phyloP scores from a whole-genome alignment of 495 filamentous ascomycete genomes.

The Lasiosphaeria miniovina region DNA sequence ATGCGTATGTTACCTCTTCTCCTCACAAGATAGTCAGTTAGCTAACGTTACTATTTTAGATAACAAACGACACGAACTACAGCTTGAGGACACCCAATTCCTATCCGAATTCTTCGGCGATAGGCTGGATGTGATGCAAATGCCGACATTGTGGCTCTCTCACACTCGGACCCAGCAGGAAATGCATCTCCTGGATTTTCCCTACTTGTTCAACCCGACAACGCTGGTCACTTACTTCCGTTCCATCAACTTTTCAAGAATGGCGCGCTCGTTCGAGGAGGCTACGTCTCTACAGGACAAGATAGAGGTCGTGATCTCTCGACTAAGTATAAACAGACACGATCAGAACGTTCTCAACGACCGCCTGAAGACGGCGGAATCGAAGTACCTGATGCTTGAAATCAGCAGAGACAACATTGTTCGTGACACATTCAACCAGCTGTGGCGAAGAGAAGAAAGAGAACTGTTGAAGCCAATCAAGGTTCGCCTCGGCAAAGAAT shows the following conservation, averaged over 20 bases:
- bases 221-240: slow-evolving; percentile 81
- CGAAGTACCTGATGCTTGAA: slow-evolving; percentile 72
- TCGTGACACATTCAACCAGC: slow-evolving; percentile 76
- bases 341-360: slow-evolving; percentile 52
- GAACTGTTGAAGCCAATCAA: slow-evolving; percentile 85
- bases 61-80: slow-evolving; percentile 58
- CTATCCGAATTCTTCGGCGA: slow-evolving; percentile 73
- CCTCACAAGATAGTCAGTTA: not conserved
- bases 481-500: slow-evolving; percentile 74
- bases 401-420: slow-evolving; percentile 70
- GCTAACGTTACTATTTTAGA: slow-evolving; percentile 37
- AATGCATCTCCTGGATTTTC: slow-evolving; percentile 74
- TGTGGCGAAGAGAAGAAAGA: slow-evolving; percentile 80
- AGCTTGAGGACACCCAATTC: slow-evolving; percentile 65
- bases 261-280: slow-evolving; percentile 73
- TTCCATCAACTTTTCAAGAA: slow-evolving; percentile 78
- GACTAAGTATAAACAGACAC: slow-evolving; percentile 44
- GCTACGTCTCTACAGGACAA: slow-evolving; percentile 61
- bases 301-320: slow-evolving; percentile 55
- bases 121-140: slow-evolving; percentile 70
- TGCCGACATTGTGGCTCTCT: slow-evolving; percentile 71
- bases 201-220: slow-evolving; percentile 74
- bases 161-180: slow-evolving; percentile 55
- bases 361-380: slow-evolving; percentile 60
- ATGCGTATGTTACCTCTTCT: slow-evolving; percentile 54